Evolutionary conservation across 148 eudicot species (phyloP).

Genomic region (Tetragonia tetragonoides): DNA sequence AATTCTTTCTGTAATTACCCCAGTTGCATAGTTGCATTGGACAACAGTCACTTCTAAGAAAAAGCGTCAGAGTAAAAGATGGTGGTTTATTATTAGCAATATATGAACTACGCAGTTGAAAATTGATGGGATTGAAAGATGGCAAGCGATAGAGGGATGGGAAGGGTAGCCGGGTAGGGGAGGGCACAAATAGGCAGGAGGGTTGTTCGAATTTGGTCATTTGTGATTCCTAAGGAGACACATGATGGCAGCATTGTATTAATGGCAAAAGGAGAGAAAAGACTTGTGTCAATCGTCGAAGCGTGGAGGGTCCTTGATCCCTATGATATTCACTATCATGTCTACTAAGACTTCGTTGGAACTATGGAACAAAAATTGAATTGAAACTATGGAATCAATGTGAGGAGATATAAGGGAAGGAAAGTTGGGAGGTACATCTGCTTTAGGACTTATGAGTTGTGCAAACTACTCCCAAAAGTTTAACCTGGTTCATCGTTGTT

Average conservation of each 20-base stretch:
- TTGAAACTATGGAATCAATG: neutral
- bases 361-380: neutral
- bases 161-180: neutral
- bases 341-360: neutral
- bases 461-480: neutral
- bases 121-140: neutral
- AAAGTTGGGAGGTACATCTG: neutral
- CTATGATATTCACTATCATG: neutral
- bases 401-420: neutral
- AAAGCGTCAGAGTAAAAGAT: neutral
- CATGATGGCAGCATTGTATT: neutral
- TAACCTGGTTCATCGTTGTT: neutral
- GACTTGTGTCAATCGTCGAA: neutral
- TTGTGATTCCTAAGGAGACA: neutral
- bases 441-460: neutral
- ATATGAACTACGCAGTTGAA: neutral
- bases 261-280: neutral
- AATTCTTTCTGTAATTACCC: neutral
- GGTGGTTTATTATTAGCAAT: neutral
- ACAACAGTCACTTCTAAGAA: neutral
- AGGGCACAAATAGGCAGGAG: neutral
- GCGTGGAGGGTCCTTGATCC: neutral
- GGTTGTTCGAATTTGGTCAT: neutral
- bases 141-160: neutral
- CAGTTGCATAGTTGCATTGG: neutral